Evolutionary conservation across 139 green algal species (phyloP).

Genomic region (Coelastrella sp.): DNA sequence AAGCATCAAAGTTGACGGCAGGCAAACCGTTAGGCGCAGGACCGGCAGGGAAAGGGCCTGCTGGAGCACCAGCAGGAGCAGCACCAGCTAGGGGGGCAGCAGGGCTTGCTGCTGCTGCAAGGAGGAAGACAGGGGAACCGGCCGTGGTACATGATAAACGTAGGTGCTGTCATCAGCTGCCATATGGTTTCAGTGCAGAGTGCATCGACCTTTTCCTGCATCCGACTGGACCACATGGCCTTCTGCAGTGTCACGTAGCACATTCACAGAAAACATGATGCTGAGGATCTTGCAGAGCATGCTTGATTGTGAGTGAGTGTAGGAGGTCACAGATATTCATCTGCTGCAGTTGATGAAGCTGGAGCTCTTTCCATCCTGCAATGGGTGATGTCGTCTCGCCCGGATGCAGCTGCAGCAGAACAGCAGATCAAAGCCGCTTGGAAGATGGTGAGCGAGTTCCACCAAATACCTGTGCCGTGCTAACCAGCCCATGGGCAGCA

Average conservation of each 20-base stretch:
- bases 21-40: slow-evolving; percentile 1
- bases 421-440: slow-evolving; percentile 63
- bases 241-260: no score
- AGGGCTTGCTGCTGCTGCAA: slow-evolving; percentile 32
- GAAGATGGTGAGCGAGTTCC: slow-evolving; percentile 12
- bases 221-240: no score
- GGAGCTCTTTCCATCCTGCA: slow-evolving; percentile 53
- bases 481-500: no score
- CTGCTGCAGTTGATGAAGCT: slow-evolving; percentile 57
- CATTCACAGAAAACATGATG: no score
- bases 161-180: background rate
- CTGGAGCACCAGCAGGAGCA: slow-evolving; percentile 36
- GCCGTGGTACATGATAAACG: background rate
- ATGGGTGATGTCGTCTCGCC: slow-evolving; percentile 49
- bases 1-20: background rate
- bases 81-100: slow-evolving; percentile 23
- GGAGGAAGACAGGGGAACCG: slow-evolving; percentile 6
- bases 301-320: background rate
- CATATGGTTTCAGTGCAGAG: no score
- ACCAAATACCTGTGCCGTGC: no score
- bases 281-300: no score
- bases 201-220: no score
- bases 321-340: background rate
- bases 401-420: slow-evolving; percentile 57
- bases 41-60: slow-evolving; percentile 26